Conservation (phyloP, 2,329 filamentous ascomycete species). For the Cladosporium velox region DNA sequence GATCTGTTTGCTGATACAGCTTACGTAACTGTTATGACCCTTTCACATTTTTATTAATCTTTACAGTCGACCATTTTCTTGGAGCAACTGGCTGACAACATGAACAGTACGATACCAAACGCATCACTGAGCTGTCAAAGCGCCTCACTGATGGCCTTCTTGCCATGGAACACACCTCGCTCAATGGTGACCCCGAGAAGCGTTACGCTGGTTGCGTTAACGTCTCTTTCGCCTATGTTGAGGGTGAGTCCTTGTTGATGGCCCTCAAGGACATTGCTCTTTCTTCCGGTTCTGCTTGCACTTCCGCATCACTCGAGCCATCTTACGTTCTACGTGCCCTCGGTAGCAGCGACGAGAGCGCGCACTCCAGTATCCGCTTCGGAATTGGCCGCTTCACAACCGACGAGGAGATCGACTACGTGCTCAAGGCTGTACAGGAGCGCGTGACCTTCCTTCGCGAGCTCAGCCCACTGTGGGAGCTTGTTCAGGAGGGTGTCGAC, state of each 20-base stretch:
- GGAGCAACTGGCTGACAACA: slow-evolving; percentile 31
- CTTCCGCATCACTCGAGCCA: slow-evolving; percentile 92
- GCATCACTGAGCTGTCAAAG: slow-evolving; percentile 80
- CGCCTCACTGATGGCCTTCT: slow-evolving; percentile 80
- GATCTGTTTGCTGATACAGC: slow-evolving; percentile 47
- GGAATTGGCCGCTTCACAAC: slow-evolving; percentile 97
- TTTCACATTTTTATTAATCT: slow-evolving; percentile 15
- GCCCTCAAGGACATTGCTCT: slow-evolving; percentile 96
- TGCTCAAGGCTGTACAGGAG: slow-evolving; percentile 88
- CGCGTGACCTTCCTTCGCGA: slow-evolving; percentile 91
- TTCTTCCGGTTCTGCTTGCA: slow-evolving; percentile 95
- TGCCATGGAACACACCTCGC: slow-evolving; percentile 83
- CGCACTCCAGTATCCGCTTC: slow-evolving; percentile 96
- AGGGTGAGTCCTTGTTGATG: slow-evolving; percentile 97
- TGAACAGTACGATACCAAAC: slow-evolving; percentile 82
- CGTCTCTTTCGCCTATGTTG: slow-evolving; percentile 96
- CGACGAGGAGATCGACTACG: slow-evolving; percentile 93
- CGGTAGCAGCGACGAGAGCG: slow-evolving; percentile 94
- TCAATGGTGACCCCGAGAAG: slow-evolving; percentile 79
- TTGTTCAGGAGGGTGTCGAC: slow-evolving; percentile 95
- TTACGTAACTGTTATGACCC: slow-evolving; percentile 21
- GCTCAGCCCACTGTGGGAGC: slow-evolving; percentile 92
- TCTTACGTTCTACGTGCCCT: slow-evolving; percentile 94
- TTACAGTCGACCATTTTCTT: slow-evolving; percentile 1
- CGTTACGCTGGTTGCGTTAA: slow-evolving; percentile 98